phyloP scores from a whole-genome alignment of 371 early-diverging fungal species.

The Chytridium lagenaria region DNA sequence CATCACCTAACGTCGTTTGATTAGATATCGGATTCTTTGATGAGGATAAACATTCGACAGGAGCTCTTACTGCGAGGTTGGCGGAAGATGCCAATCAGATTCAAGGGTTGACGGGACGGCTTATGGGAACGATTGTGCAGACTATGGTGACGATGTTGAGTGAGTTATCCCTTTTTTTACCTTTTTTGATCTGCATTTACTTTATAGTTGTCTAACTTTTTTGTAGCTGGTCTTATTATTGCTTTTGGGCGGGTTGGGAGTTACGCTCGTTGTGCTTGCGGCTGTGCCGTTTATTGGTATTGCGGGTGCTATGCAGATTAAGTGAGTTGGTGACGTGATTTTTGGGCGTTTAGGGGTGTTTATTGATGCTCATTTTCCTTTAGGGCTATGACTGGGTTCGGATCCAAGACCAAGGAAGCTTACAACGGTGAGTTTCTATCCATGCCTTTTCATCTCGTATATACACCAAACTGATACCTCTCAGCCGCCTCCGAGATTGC shows the following conservation, averaged over 20 bases:
- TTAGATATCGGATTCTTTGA: slow-evolving; percentile 91
- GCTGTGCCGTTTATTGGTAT: slow-evolving; percentile 43
- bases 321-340: too few relatives aligned
- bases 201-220: too few relatives aligned
- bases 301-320: slow-evolving; percentile 41
- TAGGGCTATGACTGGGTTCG: slow-evolving; percentile 45
- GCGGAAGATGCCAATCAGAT: slow-evolving; percentile 84
- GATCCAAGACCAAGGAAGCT: slow-evolving; percentile 42
- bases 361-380: too few relatives aligned
- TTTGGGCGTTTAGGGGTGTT: too few relatives aligned
- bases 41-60: slow-evolving; percentile 78
- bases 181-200: too few relatives aligned
- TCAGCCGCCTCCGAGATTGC: slow-evolving; percentile 78
- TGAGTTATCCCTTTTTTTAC: too few relatives aligned
- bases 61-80: slow-evolving; percentile 82
- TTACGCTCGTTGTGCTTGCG: slow-evolving; percentile 43
- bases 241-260: slow-evolving; percentile 44
- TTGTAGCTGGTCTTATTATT: slow-evolving; percentile 31
- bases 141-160: slow-evolving; percentile 16
- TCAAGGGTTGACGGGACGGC: slow-evolving; percentile 34
- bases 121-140: slow-evolving; percentile 31
- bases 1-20: too few relatives aligned
- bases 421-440: too few relatives aligned
- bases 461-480: too few relatives aligned
- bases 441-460: too few relatives aligned